Evolutionary conservation across 192 early-diverging fungal genomes (phyloP).

Genomic region (Coemansia sp.): DNA sequence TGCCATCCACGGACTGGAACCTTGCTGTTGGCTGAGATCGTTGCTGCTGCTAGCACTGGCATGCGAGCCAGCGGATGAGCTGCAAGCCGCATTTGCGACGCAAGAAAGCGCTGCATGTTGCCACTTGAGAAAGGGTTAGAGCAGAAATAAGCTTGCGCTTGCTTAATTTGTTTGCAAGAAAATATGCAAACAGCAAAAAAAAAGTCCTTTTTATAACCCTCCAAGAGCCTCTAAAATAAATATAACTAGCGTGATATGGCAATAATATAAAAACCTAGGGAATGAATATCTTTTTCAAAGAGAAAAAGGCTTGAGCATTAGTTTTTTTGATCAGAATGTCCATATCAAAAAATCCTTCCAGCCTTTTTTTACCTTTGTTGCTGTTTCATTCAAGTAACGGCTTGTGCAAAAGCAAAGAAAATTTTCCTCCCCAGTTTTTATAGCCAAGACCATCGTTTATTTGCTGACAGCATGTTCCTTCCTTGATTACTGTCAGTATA

Average conservation of each 20-base stretch:
- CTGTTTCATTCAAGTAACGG: not conserved
- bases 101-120: conserved; percentile 1
- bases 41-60: not conserved
- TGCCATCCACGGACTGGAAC: not conserved
- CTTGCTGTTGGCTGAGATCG: not conserved
- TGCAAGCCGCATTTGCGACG: not conserved
- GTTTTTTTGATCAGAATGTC: not conserved
- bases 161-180: not conserved
- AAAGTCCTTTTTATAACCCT: not conserved
- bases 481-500: not conserved
- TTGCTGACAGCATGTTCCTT: not conserved
- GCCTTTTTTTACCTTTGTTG: not conserved
- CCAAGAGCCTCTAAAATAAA: not conserved
- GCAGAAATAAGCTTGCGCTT: not conserved
- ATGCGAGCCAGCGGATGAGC: not conserved
- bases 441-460: not conserved
- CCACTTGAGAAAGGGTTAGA: not conserved
- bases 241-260: not conserved
- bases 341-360: not conserved
- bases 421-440: not conserved
- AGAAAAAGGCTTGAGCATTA: not conserved
- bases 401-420: too few species aligned
- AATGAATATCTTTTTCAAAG: not conserved
- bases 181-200: not conserved
- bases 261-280: conserved; percentile 1